Percentiles rank a stretch among this genome's conserved stretches.
These are phyloP conservation scores for Umbelopsis sp. DNA, from an alignment of 371 early-diverging fungal species.

Conservation along the genomic window DNA sequence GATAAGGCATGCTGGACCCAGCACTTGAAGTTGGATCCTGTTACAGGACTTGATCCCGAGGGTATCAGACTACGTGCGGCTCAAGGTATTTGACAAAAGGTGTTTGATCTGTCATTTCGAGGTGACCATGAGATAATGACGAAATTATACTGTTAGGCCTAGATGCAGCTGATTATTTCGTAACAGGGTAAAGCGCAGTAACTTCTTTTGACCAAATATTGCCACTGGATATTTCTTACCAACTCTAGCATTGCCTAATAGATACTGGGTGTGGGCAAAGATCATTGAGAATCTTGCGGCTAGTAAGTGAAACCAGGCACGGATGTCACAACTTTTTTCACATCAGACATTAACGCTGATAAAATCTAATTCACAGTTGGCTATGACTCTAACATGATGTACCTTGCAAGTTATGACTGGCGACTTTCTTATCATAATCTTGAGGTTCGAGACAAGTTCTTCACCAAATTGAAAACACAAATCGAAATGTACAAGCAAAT, in stretches of 20 bases:
- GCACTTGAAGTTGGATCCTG: slow-evolving; percentile 81
- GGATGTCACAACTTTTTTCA: no score
- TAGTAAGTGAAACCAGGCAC: slow-evolving; percentile 6
- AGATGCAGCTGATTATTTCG: slow-evolving; percentile 92
- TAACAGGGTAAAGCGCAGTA: slow-evolving; percentile 68
- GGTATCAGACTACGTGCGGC: slow-evolving; percentile 86
- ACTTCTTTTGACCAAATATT: slow-evolving; percentile 1
- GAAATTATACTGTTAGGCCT: slow-evolving; percentile 52
- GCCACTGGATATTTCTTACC: slow-evolving; percentile 3
- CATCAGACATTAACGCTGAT: background rate
- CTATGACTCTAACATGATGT: slow-evolving; percentile 88
- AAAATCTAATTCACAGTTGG: slow-evolving; percentile 55
- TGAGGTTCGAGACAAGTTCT: slow-evolving; percentile 86
- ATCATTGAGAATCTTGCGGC: slow-evolving; percentile 84
- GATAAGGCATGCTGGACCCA: slow-evolving; percentile 89
- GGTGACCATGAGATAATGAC: background rate
- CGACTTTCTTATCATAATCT: slow-evolving; percentile 83
- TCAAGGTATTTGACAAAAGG: slow-evolving; percentile 50
- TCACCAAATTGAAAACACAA: slow-evolving; percentile 74
- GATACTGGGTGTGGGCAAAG: slow-evolving; percentile 94
- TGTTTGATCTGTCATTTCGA: background rate
- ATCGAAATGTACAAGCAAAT: slow-evolving; percentile 69
- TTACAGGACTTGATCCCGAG: slow-evolving; percentile 88
- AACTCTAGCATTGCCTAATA: slow-evolving; percentile 21
- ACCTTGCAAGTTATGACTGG: slow-evolving; percentile 94